phyloP scores from a whole-genome alignment of 306 rosid genomes.

The Sindora glabra region DNA sequence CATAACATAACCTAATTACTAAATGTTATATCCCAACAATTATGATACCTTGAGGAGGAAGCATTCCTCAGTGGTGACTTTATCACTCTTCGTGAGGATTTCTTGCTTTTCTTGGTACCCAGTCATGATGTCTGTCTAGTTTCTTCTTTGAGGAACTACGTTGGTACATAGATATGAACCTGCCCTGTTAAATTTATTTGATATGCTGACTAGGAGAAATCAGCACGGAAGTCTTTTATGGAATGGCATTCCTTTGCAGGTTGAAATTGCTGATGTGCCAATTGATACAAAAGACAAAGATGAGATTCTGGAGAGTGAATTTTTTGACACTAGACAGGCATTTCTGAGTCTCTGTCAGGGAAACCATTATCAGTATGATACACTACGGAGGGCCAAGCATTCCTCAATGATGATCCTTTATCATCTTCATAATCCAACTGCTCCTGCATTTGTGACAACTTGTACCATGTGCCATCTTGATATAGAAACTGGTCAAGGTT shows the following conservation, averaged over 20 bases:
- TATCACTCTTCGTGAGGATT: too few relatives aligned
- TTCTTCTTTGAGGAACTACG: background rate
- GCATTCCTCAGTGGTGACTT: too few relatives aligned
- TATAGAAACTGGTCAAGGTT: constrained; percentile 95
- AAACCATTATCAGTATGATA: constrained; percentile 96
- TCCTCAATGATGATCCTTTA: constrained; percentile 98
- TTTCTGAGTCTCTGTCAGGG: constrained; percentile 99
- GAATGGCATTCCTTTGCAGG: constrained; percentile 32
- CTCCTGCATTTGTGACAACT: constrained; percentile 81
- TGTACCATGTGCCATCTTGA: constrained; percentile 80
- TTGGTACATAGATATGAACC: background rate
- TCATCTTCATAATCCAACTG: constrained; percentile 99
- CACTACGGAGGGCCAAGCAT: constrained; percentile 95
- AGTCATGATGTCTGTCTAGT: background rate
- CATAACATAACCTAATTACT: too few relatives aligned
- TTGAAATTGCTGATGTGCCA: constrained; percentile 64
- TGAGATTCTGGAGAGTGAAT: constrained; percentile 97
- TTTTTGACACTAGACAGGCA: constrained; percentile 98
- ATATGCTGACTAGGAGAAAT: background rate
- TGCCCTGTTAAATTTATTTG: background rate
- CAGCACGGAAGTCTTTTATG: background rate
- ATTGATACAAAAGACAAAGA: constrained; percentile 88
- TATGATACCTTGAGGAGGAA: too few relatives aligned
- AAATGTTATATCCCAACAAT: too few relatives aligned
- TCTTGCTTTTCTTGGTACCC: too few relatives aligned